Evolutionary conservation across 164 flowering plant genomes (phyloP).

Genomic region (Akebia trifoliata): DNA sequence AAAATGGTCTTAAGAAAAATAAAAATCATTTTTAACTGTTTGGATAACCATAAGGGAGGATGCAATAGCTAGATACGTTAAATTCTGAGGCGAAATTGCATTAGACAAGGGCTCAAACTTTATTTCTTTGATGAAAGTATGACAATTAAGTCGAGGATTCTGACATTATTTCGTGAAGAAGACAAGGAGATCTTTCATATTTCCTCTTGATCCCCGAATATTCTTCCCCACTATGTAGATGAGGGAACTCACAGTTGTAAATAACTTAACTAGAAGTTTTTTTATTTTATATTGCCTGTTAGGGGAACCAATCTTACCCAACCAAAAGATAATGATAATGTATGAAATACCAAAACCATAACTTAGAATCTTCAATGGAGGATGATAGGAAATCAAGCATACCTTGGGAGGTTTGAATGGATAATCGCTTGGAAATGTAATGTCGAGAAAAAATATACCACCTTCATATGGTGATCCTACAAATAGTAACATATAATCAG

Average conservation of each 20-base stretch:
- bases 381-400: conserved; percentile 9
- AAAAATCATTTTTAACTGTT: no score
- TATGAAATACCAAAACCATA: background rate
- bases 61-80: no score
- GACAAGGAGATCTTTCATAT: background rate
- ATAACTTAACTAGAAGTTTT: background rate
- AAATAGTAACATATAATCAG: conserved; percentile 11
- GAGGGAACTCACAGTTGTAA: background rate
- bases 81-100: no score
- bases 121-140: no score
- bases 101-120: no score
- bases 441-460: conserved; percentile 86
- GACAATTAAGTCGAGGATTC: no score
- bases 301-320: background rate
- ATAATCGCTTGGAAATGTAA: conserved; percentile 77
- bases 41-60: no score
- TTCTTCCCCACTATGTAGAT: background rate
- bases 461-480: conserved; percentile 90
- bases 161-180: no score
- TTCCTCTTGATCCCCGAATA: background rate
- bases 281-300: background rate
- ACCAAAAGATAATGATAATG: background rate
- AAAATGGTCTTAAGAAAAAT: no score
- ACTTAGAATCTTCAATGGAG: background rate
- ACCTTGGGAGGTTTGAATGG: conserved; percentile 97